Conservation (phyloP, 2,329 filamentous ascomycete genomes). For the Trichoderma simmonsii region DNA sequence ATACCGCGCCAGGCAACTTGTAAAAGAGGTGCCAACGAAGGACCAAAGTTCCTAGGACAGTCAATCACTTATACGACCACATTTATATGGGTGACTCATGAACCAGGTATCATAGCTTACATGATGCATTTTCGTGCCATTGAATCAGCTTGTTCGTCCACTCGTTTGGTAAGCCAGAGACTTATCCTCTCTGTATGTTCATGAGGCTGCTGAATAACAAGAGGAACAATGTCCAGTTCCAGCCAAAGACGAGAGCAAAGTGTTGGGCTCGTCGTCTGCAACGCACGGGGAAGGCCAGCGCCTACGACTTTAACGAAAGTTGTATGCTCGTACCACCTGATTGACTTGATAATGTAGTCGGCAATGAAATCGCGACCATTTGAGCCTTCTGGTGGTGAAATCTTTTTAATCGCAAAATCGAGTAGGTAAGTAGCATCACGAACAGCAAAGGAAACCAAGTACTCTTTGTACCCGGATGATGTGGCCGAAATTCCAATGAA, state of each 20-base stretch:
- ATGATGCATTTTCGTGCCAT: conserved; percentile 76
- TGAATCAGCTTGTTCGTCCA: conserved; percentile 79
- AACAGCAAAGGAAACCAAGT: conserved; percentile 63
- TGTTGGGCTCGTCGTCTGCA: conserved; percentile 59
- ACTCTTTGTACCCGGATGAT: conserved; percentile 47
- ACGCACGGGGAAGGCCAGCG: conserved; percentile 61
- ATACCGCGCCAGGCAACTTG: conserved; percentile 64
- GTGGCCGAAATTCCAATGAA: conserved; percentile 62
- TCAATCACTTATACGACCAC: neutral
- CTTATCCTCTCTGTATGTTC: conserved; percentile 40
- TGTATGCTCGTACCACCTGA: conserved; percentile 58
- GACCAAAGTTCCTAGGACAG: conserved; percentile 62
- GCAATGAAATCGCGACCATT: conserved; percentile 41
- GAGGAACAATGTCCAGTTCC: conserved; percentile 71
- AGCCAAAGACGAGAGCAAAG: conserved; percentile 71
- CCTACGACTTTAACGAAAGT: conserved; percentile 74
- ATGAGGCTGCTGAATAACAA: conserved; percentile 54
- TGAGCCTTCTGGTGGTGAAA: conserved; percentile 29
- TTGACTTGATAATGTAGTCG: conserved; percentile 56
- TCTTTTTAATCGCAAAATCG: conserved; percentile 65
- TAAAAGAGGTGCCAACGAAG: conserved; percentile 65
- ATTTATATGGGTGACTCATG: neutral
- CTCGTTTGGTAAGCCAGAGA: conserved; percentile 54
- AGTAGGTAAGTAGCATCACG: conserved; percentile 73
- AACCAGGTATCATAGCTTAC: conserved; percentile 43